Base-by-base conservation (phyloP, 2,329 filamentous ascomycete species). In the Nemania abortiva region DNA sequence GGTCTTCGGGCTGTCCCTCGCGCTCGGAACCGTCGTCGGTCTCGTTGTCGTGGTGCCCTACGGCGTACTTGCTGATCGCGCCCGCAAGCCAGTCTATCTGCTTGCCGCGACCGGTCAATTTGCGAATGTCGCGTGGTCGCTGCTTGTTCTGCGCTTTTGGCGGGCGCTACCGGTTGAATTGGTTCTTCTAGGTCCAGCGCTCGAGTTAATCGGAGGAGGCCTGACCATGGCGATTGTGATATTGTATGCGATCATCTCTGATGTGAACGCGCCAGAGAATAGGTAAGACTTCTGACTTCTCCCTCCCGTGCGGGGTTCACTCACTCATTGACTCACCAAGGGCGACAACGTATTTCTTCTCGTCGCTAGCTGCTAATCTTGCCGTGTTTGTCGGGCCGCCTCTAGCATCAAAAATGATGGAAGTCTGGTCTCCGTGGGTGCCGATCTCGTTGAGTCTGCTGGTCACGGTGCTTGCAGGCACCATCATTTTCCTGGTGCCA, bases 1-100 rank as follows among this genome's bases (percentile, higher is more conserved):
- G 47, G 20, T 70, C 13, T 68, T 70, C 50, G 65, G 61, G 15
- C 52, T 71, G 11, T 29, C 42, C 3, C 61, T 65, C 27, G 54
- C 66, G 37, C 58, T 72, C 15, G 53, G 58, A 10, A 57, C 63
- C 29, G 11, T 68, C 49, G 56, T 72, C 18, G 70, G 70, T 6
- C 24, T 73, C 18, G 34, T 73, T 11, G 65, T 64, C 4, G 47
- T 65, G 1, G 53, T 72, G 11, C 73, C 73, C 10, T 72, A 65
- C 45, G 70, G 73, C 22, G 53, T 71, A 9, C 54, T 72, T 1
- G 71, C 71, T 7, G 72, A 74, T 47, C 63, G 68, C n/a, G 63
- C 65, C 7, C 58, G 73, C 22, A 70, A 57, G 47, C 69, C 69
- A 3, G 45, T 68, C 1, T 73, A 74, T 54, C 45, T 61, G 22